A percentile compares a stretch with the other conserved stretches of the same genome.
Evolutionary conservation across 73 alveolate species (phyloP).

Genomic region (Uronychia binucleata): DNA sequence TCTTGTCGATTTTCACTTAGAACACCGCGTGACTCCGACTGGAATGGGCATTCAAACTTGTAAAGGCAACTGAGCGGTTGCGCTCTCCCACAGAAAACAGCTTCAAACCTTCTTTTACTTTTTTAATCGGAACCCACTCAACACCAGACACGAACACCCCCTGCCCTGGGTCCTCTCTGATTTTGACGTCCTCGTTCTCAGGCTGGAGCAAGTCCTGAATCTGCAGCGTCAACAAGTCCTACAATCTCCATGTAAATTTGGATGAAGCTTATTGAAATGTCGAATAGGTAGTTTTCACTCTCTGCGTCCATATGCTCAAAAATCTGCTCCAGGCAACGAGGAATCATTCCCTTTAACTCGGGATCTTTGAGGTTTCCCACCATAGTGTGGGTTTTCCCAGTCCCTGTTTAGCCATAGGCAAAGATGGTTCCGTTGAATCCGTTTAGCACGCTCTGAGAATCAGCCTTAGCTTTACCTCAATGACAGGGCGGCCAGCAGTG

Average conservation of each 20-base stretch:
- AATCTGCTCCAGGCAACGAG: slow-evolving; percentile 85
- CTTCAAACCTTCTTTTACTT: slow-evolving; percentile 72
- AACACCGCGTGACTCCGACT: slow-evolving; percentile 75
- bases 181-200: slow-evolving; percentile 73
- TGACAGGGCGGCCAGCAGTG: slow-evolving; percentile 75
- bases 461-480: slow-evolving; percentile 40
- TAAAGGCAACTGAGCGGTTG: slow-evolving; percentile 77
- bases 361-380: slow-evolving; percentile 87
- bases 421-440: slow-evolving; percentile 97
- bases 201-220: slow-evolving; percentile 85
- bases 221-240: slow-evolving; percentile 48
- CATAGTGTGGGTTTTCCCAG: slow-evolving; percentile 97
- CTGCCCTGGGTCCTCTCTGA: slow-evolving; percentile 91
- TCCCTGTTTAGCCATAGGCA: slow-evolving; percentile 96
- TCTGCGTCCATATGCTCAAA: slow-evolving; percentile 69
- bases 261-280: slow-evolving; percentile 72
- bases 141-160: slow-evolving; percentile 89
- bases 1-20: slow-evolving; percentile 14
- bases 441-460: slow-evolving; percentile 70
- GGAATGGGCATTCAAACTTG: slow-evolving; percentile 72
- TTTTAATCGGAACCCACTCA: slow-evolving; percentile 78
- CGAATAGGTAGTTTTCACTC: slow-evolving; percentile 31
- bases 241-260: slow-evolving; percentile 92
- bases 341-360: slow-evolving; percentile 81
- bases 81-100: slow-evolving; percentile 80